Base-by-base conservation (phyloP, 306 rosid genomes). In the Alnus rubra region DNA sequence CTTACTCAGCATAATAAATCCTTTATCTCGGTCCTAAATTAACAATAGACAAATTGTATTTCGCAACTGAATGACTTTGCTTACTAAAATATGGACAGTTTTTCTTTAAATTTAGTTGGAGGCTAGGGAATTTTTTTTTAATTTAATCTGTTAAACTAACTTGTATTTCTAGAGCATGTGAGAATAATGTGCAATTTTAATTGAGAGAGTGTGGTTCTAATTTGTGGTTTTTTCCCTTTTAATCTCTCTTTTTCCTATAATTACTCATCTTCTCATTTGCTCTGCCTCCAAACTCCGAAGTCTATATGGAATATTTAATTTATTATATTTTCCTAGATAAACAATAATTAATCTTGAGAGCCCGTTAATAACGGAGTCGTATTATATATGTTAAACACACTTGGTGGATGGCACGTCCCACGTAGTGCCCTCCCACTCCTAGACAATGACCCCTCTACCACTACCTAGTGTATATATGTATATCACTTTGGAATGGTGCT, bases 321-420 rank as follows among this genome's bases (percentile, higher is more conserved):
- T 5, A 3, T 51, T 51, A 2, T 12, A 4, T 54, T 18, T 1
- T 1, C 23, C 10, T n/a, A 6, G 9, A 18, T 7, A 7, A 54
- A 54, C 60, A 6, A 54, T 54, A 18, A 5, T 58, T 23, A 2
- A 2, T 23, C 14, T 10, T 10, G 37, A 10, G 2, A 23, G 65
- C 15, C 6, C 1, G 31, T 23, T 56, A 56, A 56, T 19, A 19
- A 56, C 11, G 33, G 13, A 19, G 33, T 51, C 9, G 18, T 14
- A 15, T 51, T n/a, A 33, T 42, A 42, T 42, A 55, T 59, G 14
- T 59, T 4, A 23, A 59, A 59, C 2, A 11, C 4, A 28, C 72
- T n/a, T 49, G 65, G 74, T 89, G 88, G 82, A 15, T 31, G 14
- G 88, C 92, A 89, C 88, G 92, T 86, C 72, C 59, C 8, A 58